phyloP scores from a whole-genome alignment of 2,329 filamentous ascomycete species.

The Leptographium radiaticola region DNA sequence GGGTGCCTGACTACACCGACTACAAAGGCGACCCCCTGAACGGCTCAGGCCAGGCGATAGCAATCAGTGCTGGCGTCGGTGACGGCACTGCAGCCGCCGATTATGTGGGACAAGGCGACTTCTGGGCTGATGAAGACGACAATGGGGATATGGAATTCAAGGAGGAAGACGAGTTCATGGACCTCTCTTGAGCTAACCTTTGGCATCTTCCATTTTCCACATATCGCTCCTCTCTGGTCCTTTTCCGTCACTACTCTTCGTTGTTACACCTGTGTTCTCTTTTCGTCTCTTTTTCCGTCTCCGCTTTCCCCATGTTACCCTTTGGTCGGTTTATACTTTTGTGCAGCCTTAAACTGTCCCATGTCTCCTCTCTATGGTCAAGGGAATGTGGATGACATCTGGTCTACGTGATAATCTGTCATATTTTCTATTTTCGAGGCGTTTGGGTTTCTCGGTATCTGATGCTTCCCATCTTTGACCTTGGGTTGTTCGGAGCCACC shows the following conservation, averaged over 20 bases:
- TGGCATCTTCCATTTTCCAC: neutral
- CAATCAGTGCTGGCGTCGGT: constrained; percentile 20
- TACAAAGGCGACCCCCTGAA: constrained; percentile 67
- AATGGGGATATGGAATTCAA: constrained; percentile 44
- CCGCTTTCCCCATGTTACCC: neutral
- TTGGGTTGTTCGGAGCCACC: neutral
- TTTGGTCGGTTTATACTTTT: neutral
- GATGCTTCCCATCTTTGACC: neutral
- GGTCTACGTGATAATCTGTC: neutral
- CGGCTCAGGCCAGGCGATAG: constrained; percentile 25
- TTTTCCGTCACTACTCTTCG: constrained; percentile 9
- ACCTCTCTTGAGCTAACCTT: constrained; percentile 4
- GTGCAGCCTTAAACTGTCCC: neutral
- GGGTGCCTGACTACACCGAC: constrained; percentile 89
- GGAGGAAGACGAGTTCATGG: constrained; percentile 14
- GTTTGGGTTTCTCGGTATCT: neutral
- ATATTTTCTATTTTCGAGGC: neutral
- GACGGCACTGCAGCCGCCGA: constrained; percentile 27
- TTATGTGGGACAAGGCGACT: constrained; percentile 37
- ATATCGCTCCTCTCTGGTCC: no score
- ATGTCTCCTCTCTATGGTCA: neutral
- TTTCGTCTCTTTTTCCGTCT: neutral
- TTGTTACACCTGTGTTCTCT: constrained; percentile 9
- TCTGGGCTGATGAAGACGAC: constrained; percentile 58
- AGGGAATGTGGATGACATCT: constrained; percentile 5